Percentiles rank a stretch among this genome's conserved stretches.
Conservation (phyloP, 306 rosid species). For the cucumber (Cucumis sativus) region DNA sequence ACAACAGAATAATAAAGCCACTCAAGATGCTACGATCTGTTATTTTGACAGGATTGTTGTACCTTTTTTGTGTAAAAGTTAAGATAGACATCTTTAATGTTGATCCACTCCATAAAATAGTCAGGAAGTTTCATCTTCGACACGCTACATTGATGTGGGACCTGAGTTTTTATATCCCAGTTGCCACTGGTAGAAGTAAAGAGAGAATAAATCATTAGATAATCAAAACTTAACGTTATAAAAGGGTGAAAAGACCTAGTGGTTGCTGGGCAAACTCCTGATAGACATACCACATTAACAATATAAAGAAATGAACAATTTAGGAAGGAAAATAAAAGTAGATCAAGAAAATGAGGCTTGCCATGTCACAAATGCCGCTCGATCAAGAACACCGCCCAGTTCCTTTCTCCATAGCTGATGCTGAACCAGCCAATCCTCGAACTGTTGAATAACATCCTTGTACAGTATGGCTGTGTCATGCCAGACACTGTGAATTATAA, state of each 20-base stretch:
- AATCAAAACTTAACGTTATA: neutral
- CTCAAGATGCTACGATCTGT: neutral
- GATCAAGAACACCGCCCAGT: constrained; percentile 35
- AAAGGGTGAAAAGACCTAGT: neutral
- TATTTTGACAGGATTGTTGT: neutral
- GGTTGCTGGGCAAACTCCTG: neutral
- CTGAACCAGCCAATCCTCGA: constrained; percentile 65
- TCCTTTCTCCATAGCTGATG: constrained; percentile 46
- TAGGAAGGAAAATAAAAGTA: neutral
- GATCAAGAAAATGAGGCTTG: constrained; percentile 15
- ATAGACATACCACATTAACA: neutral
- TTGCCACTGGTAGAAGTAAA: constrained; percentile 53
- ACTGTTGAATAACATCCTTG: constrained; percentile 60
- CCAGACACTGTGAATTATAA: constrained; percentile 58
- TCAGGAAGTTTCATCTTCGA: constrained; percentile 63
- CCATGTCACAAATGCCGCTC: constrained; percentile 89
- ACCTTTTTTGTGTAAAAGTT: constrained; percentile 76
- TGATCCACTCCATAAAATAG: constrained; percentile 88
- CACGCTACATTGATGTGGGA: constrained; percentile 86
- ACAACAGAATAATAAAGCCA: neutral
- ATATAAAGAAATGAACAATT: neutral
- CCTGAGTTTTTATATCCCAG: constrained; percentile 95
- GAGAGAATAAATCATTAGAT: neutral
- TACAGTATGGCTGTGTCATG: constrained; percentile 83
- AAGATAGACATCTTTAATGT: constrained; percentile 80